Base-by-base conservation (phyloP, 2,329 filamentous ascomycete genomes). In the Epichloe hybrida region DNA sequence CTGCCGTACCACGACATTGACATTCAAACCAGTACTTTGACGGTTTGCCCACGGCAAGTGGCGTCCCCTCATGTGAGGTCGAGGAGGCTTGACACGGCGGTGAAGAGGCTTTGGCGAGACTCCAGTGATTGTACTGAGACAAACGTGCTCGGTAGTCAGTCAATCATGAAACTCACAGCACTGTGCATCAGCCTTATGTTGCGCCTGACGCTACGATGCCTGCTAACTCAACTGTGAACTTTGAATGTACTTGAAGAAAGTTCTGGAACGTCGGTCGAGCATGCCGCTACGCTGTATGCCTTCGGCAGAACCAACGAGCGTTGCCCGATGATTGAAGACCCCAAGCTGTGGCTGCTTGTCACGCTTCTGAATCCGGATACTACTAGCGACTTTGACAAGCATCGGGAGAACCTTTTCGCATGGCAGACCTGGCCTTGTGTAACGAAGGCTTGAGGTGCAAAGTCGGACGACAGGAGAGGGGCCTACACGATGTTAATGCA, bases 341-440 rank as follows among this genome's bases (percentile, higher is more conserved):
- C 23, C 46, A 37, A 17, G 47, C 13, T 34, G 46, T 52, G 41
- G 50, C 50, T 41, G 31, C 44, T 35, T 46, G 50, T 42, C 48
- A 35, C 37, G 43, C 37, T 37, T 47, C 51, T 50, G 42, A 45
- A 52, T 50, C 17, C 13, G 48, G 51, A 38, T 47, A 50, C 51
- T 45, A 37, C 43, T 52, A 50, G 51, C 51, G 51, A 52, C 44
- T 21, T 47, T 36, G 50, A 39, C 43, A 47, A 42, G 44, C 51
- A 52, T 43, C 23, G 48, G 38, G 39, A 48, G 43, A 50, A 37
- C 44, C 35, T 38, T 31, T 41, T 43, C 27, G 48, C 51, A 43
- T 50, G 51, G 50, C 48, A 21, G 40, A 48, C 48, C 44, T 41
- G 46, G 48, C 27, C 34, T 50, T 50, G 51, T 52, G 51, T 45